Conservation (phyloP, 1,139 yeast genomes). For the Candida mesenterica region DNA sequence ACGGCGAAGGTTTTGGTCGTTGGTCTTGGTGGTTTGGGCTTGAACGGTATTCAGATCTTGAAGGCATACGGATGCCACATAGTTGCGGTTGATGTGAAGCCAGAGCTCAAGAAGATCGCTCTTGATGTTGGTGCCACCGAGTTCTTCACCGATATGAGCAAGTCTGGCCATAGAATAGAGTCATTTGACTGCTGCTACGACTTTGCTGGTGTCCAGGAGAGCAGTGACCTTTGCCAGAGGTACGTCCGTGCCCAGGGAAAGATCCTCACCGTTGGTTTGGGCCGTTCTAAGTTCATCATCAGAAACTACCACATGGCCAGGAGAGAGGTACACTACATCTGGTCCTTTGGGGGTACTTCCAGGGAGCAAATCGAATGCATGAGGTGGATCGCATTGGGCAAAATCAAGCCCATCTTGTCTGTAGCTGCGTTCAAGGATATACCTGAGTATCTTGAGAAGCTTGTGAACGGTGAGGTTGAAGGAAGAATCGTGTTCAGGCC, state of each 20-base stretch:
- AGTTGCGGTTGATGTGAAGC: slow-evolving; percentile 41
- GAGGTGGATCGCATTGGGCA: slow-evolving; percentile 43
- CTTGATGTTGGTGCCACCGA: slow-evolving; percentile 43
- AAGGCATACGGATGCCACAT: slow-evolving; percentile 39
- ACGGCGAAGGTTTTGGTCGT: slow-evolving; percentile 40
- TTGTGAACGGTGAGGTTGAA: slow-evolving; percentile 38
- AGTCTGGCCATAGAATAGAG: slow-evolving; percentile 27
- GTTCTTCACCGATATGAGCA: slow-evolving; percentile 32
- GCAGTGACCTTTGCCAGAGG: slow-evolving; percentile 33
- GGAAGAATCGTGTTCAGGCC: slow-evolving; percentile 49
- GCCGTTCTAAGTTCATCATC: slow-evolving; percentile 30
- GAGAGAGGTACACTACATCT: slow-evolving; percentile 41
- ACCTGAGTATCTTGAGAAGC: slow-evolving; percentile 34
- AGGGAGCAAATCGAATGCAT: slow-evolving; percentile 45
- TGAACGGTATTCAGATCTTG: slow-evolving; percentile 49
- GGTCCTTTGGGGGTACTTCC: slow-evolving; percentile 49
- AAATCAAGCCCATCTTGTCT: slow-evolving; percentile 37
- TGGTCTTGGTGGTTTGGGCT: slow-evolving; percentile 53
- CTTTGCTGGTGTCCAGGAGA: slow-evolving; percentile 43
- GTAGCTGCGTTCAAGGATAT: slow-evolving; percentile 34
- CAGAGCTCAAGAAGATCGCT: slow-evolving; percentile 30
- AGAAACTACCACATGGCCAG: slow-evolving; percentile 38
- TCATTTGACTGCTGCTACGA: slow-evolving; percentile 44
- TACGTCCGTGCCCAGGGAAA: slow-evolving; percentile 39
- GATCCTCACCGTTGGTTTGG: slow-evolving; percentile 46